A percentile compares a stretch with the other conserved stretches of the same genome.
phyloP scores from a whole-genome alignment of 1,284 basidiomycete species.

The Trichosporon sp. region DNA sequence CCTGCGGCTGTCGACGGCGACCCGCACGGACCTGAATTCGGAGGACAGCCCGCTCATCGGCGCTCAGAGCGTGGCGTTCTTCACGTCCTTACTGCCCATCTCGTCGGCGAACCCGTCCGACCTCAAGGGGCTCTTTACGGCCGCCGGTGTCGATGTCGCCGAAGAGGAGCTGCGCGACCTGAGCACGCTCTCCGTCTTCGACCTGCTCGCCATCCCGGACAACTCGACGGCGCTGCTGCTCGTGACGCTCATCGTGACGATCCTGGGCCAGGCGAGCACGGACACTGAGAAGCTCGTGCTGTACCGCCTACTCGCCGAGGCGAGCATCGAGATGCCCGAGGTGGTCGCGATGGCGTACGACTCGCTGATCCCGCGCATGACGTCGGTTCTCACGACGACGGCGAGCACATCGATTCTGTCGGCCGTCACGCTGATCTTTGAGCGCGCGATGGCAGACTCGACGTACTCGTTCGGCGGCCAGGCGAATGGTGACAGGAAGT shows the following conservation, averaged over 20 bases:
- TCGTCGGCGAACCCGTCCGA: slow-evolving; percentile 57
- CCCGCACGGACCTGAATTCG: slow-evolving; percentile 43
- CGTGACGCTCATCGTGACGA: slow-evolving; percentile 68
- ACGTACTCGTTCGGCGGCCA: slow-evolving; percentile 32
- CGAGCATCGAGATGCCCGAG: slow-evolving; percentile 66
- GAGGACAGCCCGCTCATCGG: slow-evolving; percentile 47
- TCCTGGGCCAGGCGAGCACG: slow-evolving; percentile 67
- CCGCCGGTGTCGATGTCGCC: slow-evolving; percentile 56
- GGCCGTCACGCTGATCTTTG: slow-evolving; percentile 66
- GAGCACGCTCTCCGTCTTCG: slow-evolving; percentile 53
- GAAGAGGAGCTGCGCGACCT: slow-evolving; percentile 52
- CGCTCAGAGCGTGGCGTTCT: slow-evolving; percentile 67
- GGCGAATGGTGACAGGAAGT: slow-evolving; percentile 11
- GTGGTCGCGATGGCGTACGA: slow-evolving; percentile 73
- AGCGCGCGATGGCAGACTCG: slow-evolving; percentile 36
- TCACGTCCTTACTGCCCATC: slow-evolving; percentile 69
- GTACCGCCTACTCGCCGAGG: slow-evolving; percentile 68
- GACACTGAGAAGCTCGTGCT: slow-evolving; percentile 75
- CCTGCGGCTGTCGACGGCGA: slow-evolving; percentile 55
- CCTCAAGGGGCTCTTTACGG: slow-evolving; percentile 55
- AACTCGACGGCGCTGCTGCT: slow-evolving; percentile 63
- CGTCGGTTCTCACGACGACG: slow-evolving; percentile 66
- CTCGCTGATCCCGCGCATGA: slow-evolving; percentile 67
- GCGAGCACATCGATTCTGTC: slow-evolving; percentile 66
- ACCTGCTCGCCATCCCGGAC: slow-evolving; percentile 51